Percentiles rank a stretch among this genome's conserved stretches.
phyloP scores from a whole-genome alignment of 805 yeast genomes.

The Wickerhamomyces subpelliculosus region DNA sequence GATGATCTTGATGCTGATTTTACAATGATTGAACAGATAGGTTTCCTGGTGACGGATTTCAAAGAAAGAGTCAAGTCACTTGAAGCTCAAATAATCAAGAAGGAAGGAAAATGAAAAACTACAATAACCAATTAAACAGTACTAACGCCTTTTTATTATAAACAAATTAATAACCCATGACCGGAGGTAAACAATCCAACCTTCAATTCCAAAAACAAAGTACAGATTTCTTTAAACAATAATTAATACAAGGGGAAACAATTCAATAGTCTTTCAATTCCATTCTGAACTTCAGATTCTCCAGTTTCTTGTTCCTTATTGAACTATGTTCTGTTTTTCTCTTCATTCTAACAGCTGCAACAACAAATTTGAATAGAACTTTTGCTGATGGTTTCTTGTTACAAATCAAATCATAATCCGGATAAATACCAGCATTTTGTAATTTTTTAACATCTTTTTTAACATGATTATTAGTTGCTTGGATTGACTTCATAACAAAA shows the following conservation, averaged over 20 bases:
- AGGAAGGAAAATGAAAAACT: too few species aligned
- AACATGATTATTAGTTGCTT: conserved; percentile 18
- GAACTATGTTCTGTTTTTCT: conserved; percentile 22
- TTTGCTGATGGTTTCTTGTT: conserved; percentile 18
- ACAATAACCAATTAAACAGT: too few species aligned
- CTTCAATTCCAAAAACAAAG: too few species aligned
- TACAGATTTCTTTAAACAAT: too few species aligned
- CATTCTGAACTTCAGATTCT: conserved; percentile 9
- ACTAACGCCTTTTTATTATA: too few species aligned
- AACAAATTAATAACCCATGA: too few species aligned
- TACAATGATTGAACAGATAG: conserved; percentile 41
- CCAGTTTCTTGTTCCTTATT: conserved; percentile 13
- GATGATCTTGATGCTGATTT: conserved; percentile 44
- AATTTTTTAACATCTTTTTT: conserved; percentile 20
- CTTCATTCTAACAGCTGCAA: conserved; percentile 31
- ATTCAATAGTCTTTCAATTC: neutral
- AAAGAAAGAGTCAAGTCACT: conserved; percentile 27
- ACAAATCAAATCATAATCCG: conserved; percentile 19
- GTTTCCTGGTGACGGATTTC: conserved; percentile 33
- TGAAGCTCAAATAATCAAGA: conserved; percentile 18
- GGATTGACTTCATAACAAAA: conserved; percentile 24
- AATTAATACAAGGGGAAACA: too few species aligned
- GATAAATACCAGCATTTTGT: conserved; percentile 20
- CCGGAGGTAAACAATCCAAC: too few species aligned
- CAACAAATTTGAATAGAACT: conserved; percentile 26